Conservation (phyloP, 2,329 filamentous ascomycete species). For the Colletotrichum sp. region DNA sequence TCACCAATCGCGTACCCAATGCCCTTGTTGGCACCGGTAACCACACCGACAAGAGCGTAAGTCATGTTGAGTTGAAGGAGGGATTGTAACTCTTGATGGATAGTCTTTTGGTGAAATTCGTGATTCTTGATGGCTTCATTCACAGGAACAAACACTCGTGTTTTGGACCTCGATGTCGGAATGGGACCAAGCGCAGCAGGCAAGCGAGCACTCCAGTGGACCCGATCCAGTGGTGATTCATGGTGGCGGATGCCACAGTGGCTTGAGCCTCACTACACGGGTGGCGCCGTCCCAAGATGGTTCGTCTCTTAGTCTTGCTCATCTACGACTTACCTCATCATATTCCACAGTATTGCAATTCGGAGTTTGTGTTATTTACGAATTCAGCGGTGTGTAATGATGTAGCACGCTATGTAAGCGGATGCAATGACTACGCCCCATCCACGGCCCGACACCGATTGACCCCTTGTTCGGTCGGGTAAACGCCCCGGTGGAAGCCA, state of each 20-base stretch:
- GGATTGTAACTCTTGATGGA: background rate
- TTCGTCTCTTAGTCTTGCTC: background rate
- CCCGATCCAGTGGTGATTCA: background rate
- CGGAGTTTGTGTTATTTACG: background rate
- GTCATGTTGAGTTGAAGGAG: constrained; percentile 24
- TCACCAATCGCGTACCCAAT: constrained; percentile 25
- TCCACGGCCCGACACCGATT: background rate
- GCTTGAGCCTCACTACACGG: background rate
- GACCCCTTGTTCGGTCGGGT: background rate
- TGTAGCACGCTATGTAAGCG: background rate
- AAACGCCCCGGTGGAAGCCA: background rate
- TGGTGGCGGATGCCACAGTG: background rate
- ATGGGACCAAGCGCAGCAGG: background rate
- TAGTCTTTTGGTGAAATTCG: background rate
- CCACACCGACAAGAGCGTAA: constrained; percentile 47
- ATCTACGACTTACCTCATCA: background rate
- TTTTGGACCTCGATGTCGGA: background rate
- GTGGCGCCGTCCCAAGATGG: background rate
- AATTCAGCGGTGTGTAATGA: background rate
- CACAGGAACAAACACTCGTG: background rate
- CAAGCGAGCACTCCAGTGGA: background rate
- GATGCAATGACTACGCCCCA: background rate
- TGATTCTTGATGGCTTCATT: background rate
- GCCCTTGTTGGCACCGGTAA: constrained; percentile 60
- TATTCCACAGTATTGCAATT: background rate